Evolutionary conservation across 2,329 filamentous ascomycete genomes (phyloP).

Genomic region (Coniochaeta hoffmannii): DNA sequence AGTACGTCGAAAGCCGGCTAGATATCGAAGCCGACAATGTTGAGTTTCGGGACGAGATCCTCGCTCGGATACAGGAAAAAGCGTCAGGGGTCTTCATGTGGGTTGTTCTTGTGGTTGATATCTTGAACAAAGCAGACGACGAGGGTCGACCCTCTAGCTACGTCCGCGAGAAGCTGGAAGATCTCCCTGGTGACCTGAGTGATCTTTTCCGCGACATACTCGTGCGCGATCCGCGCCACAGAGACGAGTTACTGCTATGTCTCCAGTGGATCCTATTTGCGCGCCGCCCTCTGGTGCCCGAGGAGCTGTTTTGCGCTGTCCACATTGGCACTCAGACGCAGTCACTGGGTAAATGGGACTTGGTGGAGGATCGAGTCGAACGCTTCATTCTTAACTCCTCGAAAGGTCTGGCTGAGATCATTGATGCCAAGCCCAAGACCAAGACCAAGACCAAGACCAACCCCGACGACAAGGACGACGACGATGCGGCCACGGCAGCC

Average conservation of each 20-base stretch:
- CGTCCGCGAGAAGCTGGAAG: constrained; percentile 20
- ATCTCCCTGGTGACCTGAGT: constrained; percentile 30
- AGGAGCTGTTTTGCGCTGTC: constrained; percentile 36
- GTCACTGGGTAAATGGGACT: constrained; percentile 8
- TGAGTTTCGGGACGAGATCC: constrained; percentile 15
- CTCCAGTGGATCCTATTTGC: constrained; percentile 49
- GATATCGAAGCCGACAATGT: constrained; percentile 13
- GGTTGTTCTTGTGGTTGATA: constrained; percentile 29
- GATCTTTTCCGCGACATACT: constrained; percentile 45
- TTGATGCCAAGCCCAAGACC: constrained; percentile 16
- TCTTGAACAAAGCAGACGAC: constrained; percentile 26
- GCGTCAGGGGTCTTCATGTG: constrained; percentile 36
- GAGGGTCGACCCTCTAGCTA: constrained; percentile 16
- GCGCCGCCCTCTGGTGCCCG: constrained; percentile 27
- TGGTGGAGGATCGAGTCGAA: constrained; percentile 17
- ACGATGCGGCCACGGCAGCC: not conserved
- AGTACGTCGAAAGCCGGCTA: constrained; percentile 22
- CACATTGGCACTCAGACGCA: constrained; percentile 17
- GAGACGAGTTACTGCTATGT: constrained; percentile 33
- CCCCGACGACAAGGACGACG: not conserved
- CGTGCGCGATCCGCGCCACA: constrained; percentile 33
- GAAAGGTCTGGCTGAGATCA: constrained; percentile 40
- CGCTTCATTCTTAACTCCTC: constrained; percentile 33
- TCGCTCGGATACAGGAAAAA: constrained; percentile 17
- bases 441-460: constrained; percentile 7